A percentile compares a stretch with the other conserved stretches of the same genome.
These are phyloP conservation scores for Cetradonia linearis DNA, from an alignment of 495 filamentous ascomycete genomes.

Conservation along the genomic window DNA sequence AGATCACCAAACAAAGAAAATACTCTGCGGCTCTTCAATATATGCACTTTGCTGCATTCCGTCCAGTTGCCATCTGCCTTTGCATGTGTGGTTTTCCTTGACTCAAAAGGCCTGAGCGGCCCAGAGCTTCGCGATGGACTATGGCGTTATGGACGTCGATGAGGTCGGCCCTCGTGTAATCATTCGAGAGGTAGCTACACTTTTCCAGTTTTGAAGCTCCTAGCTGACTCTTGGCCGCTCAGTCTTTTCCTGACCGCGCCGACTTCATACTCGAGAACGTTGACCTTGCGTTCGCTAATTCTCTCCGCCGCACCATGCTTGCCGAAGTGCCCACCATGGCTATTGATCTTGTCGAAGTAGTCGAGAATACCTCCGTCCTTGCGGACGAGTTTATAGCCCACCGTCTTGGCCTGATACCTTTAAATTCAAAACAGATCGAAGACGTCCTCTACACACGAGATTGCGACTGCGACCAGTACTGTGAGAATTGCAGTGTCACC, in stretches of 20 bases:
- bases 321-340: conserved; percentile 92
- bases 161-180: conserved; percentile 28
- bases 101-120: neutral
- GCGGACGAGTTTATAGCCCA: conserved; percentile 94
- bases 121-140: conserved; percentile 24
- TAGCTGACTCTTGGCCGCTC: conserved; percentile 9
- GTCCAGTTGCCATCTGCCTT: neutral
- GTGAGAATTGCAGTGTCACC: conserved; percentile 77
- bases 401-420: conserved; percentile 82
- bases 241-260: conserved; percentile 61
- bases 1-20: neutral
- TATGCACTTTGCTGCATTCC: neutral
- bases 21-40: neutral
- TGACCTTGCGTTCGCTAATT: conserved; percentile 86
- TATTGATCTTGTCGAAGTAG: conserved; percentile 88
- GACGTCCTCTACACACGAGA: conserved; percentile 83
- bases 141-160: conserved; percentile 28
- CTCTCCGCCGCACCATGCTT: conserved; percentile 82
- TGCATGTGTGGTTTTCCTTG: neutral
- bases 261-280: conserved; percentile 74
- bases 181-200: conserved; percentile 26
- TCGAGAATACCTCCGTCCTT: conserved; percentile 85
- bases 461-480: conserved; percentile 91
- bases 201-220: neutral
- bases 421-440: conserved; percentile 75